Base-by-base conservation (phyloP, 352 stramenopile genomes). In the Pythium folliculosum region DNA sequence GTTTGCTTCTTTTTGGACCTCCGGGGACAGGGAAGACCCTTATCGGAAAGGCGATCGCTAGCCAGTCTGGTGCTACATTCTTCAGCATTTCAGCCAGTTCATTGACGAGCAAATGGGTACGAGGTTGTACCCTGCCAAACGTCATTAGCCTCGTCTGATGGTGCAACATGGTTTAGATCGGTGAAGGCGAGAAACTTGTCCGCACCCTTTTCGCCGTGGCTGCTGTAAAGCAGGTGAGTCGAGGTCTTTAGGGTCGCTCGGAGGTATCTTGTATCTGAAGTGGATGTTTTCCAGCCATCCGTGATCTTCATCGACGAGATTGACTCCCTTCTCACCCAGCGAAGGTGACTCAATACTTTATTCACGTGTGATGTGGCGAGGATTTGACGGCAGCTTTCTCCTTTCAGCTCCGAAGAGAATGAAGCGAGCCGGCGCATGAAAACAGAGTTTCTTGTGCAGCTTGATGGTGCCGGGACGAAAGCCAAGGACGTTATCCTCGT, bases 301-400 rank as follows among this genome's bases (percentile, higher is more conserved):
- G 96, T 99, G 2, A 97, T 99, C 51, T 99, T 99, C 71, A 99
- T 99, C 53, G 97, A 99, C 74, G 97, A 99, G 80, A 98, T 99
- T 65, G 98, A 99, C 79, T 99, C 96, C 3, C 79, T 99, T 21
- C 81, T 99, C 32, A 98, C 92, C 1, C 90, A 99, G 77, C 78
- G 98, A 69, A 99, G 54, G 45, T 59, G 38, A 54, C 25, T 19
- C 40, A 47, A 47, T 6, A 21, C 5, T 21, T 7, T 6, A 47
- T n/a, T n/a, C 3, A 19, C 9, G 9, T 21, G 40, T 3, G 40
- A 47, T 5, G 40, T n/a, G 51, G 35, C 43, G 40, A 61, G 57
- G 48, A 68, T 43, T 21, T 52, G 40, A 44, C 17, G 5, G 17
- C 37, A 23, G 27, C 67, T 49, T 17, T 50, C 21, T 55, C 35